These are phyloP conservation scores for Wickerhamiella brachini DNA, from an alignment of 805 yeast genomes.

Conservation along the genomic window DNA sequence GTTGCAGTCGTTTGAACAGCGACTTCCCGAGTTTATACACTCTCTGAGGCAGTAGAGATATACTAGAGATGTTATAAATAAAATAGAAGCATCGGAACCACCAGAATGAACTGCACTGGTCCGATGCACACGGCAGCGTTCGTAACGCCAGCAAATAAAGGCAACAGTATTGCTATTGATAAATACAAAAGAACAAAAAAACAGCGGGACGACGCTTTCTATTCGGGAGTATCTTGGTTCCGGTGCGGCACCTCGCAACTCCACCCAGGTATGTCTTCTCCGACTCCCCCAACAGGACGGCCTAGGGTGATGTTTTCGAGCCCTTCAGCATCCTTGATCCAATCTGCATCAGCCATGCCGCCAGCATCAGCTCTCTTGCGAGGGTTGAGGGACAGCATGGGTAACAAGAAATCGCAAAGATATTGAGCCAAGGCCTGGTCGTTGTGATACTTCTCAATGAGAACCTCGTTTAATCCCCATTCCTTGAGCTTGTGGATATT, in stretches of 20 bases:
- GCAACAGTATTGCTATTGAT: constrained; percentile 19
- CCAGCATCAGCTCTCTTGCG: constrained; percentile 86
- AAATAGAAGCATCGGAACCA: too few relatives aligned
- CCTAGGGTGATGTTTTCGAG: constrained; percentile 57
- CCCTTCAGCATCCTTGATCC: constrained; percentile 66
- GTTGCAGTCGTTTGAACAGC: not conserved
- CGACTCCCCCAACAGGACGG: constrained; percentile 64
- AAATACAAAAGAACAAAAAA: constrained; percentile 5
- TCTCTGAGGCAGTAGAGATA: not conserved
- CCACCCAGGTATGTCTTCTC: constrained; percentile 91
- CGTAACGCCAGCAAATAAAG: too few relatives aligned
- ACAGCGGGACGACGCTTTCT: not conserved
- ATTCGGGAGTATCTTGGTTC: not conserved
- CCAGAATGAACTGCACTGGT: too few relatives aligned
- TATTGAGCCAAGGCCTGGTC: constrained; percentile 52
- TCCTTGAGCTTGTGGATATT: constrained; percentile 72
- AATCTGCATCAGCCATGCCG: constrained; percentile 77
- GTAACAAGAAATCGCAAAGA: constrained; percentile 61
- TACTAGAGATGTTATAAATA: too few relatives aligned
- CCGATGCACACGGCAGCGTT: too few relatives aligned
- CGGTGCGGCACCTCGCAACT: constrained; percentile 37
- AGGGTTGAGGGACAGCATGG: constrained; percentile 76
- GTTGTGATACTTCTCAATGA: constrained; percentile 75
- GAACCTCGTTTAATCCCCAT: constrained; percentile 76
- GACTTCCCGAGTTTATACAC: not conserved